These are phyloP conservation scores for Diacronema lutheri DNA, from an alignment of 78 protist genomes.

Conservation along the genomic window DNA sequence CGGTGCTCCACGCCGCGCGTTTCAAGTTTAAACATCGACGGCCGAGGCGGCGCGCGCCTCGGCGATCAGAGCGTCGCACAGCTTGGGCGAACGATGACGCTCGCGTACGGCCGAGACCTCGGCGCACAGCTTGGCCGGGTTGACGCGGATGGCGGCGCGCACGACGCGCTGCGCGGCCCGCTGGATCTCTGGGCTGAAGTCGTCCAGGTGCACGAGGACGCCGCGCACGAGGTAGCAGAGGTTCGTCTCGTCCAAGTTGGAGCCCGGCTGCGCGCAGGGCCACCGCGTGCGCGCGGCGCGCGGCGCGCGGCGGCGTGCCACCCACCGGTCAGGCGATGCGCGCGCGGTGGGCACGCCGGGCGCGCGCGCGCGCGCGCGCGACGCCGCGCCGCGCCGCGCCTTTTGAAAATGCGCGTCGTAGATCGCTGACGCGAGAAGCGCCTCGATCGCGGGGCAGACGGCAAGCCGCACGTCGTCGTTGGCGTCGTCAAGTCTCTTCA, in stretches of 20 bases:
- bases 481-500: neutral
- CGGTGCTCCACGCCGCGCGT: too few species aligned
- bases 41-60: neutral
- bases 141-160: neutral
- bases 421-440: too few species aligned
- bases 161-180: neutral
- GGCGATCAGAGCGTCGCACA: neutral
- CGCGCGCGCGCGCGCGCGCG: too few species aligned
- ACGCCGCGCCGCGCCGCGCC: too few species aligned
- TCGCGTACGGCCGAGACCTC: neutral
- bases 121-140: neutral
- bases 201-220: constrained; percentile 14
- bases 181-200: neutral
- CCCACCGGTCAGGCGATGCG: too few species aligned
- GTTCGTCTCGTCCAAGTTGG: neutral
- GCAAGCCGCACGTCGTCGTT: neutral
- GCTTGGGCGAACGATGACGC: constrained; percentile 2
- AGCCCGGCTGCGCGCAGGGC: too few species aligned
- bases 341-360: too few species aligned
- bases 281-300: too few species aligned
- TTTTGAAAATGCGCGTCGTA: too few species aligned
- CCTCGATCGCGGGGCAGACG: too few species aligned
- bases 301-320: too few species aligned
- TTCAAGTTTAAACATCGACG: too few species aligned
- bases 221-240: neutral